phyloP scores from a whole-genome alignment of 1,284 basidiomycete species.

The Leccinum solheimii region DNA sequence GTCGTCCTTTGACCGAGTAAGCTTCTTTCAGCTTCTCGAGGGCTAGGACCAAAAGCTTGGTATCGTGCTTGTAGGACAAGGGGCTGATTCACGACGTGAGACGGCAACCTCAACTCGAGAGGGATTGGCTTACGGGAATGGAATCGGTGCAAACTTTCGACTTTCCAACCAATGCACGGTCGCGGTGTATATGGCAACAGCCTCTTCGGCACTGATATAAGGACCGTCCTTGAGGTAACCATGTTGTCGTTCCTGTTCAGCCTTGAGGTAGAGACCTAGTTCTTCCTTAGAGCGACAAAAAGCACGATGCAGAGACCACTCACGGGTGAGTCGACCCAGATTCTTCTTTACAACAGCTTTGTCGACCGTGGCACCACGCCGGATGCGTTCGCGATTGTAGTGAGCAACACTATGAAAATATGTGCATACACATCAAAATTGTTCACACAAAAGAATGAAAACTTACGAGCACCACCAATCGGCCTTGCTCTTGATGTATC shows the following conservation, averaged over 20 bases:
- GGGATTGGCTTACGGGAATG: slow-evolving; percentile 74
- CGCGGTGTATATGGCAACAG: slow-evolving; percentile 95
- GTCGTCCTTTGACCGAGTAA: slow-evolving; percentile 93
- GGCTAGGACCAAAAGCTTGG: slow-evolving; percentile 91
- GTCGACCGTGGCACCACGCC: slow-evolving; percentile 97
- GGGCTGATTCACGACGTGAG: slow-evolving; percentile 52
- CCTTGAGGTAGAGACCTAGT: slow-evolving; percentile 87
- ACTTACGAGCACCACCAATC: slow-evolving; percentile 98
- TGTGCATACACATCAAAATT: neutral
- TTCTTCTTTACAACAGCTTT: slow-evolving; percentile 99
- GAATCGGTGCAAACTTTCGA: slow-evolving; percentile 94
- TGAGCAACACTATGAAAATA: slow-evolving; percentile 67
- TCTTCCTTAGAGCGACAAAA: slow-evolving; percentile 12
- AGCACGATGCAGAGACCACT: slow-evolving; percentile 25
- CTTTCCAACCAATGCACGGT: slow-evolving; percentile 98
- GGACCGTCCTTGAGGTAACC: slow-evolving; percentile 97
- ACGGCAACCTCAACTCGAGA: neutral
- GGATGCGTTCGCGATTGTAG: slow-evolving; percentile 92
- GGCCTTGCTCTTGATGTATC: slow-evolving; percentile 99
- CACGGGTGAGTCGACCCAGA: slow-evolving; percentile 83
- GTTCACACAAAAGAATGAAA: neutral
- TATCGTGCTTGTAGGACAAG: slow-evolving; percentile 97
- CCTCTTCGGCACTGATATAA: slow-evolving; percentile 96
- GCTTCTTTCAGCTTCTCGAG: slow-evolving; percentile 97
- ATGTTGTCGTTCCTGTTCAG: slow-evolving; percentile 96